phyloP scores from a whole-genome alignment of 352 stramenopile species.

The Blastocystis sp. region DNA sequence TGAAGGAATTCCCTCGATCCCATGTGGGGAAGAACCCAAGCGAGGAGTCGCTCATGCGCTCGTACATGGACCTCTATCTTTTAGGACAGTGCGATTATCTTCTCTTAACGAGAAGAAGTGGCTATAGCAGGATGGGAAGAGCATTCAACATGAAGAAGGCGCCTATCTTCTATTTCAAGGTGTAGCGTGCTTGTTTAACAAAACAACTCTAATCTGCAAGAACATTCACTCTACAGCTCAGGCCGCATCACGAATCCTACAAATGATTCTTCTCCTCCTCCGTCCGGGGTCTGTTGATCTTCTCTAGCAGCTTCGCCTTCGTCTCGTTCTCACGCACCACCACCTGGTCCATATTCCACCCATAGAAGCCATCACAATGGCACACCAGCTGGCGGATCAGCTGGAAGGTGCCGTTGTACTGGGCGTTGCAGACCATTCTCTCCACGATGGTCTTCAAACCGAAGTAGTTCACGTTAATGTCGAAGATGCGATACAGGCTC shows the following conservation, averaged over 20 bases:
- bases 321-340: slow-evolving; percentile 59
- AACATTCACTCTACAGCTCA: slow-evolving; percentile 53
- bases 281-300: slow-evolving; percentile 33
- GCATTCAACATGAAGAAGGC: slow-evolving; percentile 25
- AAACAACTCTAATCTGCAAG: slow-evolving; percentile 2
- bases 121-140: slow-evolving; percentile 28
- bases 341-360: slow-evolving; percentile 58
- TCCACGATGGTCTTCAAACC: slow-evolving; percentile 56
- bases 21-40: slow-evolving; percentile 30
- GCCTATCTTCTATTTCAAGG: slow-evolving; percentile 25
- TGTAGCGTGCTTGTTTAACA: slow-evolving; percentile 1
- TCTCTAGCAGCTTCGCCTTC: slow-evolving; percentile 42
- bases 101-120: slow-evolving; percentile 19
- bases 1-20: slow-evolving; percentile 9
- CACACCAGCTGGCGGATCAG: slow-evolving; percentile 58
- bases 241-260: background rate
- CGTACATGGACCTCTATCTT: slow-evolving; percentile 65
- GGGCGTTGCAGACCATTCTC: slow-evolving; percentile 48
- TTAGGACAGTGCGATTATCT: slow-evolving; percentile 59
- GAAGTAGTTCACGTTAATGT: slow-evolving; percentile 67
- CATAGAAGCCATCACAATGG: slow-evolving; percentile 65
- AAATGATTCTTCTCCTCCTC: slow-evolving; percentile 61
- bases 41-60: slow-evolving; percentile 33
- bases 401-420: slow-evolving; percentile 66
- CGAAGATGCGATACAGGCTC: slow-evolving; percentile 56